Evolutionary conservation across 371 early-diverging fungal genomes (phyloP).

Genomic region (Dichotomocladium elegans): DNA sequence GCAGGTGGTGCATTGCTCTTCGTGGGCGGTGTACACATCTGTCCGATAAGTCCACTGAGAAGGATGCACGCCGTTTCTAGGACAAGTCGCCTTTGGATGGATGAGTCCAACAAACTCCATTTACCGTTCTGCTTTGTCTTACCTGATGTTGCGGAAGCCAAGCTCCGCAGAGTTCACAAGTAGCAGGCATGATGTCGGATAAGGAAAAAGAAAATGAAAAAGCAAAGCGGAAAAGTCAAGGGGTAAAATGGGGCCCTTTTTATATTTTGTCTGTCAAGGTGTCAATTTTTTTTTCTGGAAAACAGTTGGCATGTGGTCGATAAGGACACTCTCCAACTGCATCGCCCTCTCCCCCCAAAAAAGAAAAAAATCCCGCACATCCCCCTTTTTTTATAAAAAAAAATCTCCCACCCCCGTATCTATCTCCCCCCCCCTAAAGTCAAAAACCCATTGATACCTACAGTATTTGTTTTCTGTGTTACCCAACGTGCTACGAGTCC

Average conservation of each 20-base stretch:
- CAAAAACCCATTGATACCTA: too few relatives aligned
- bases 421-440: too few relatives aligned
- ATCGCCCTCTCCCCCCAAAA: background rate
- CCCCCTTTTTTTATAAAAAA: background rate
- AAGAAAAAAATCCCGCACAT: background rate
- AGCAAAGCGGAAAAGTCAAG: background rate
- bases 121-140: too few relatives aligned
- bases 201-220: background rate
- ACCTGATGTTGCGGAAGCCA: slow-evolving; percentile 27
- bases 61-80: slow-evolving; percentile 26
- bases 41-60: slow-evolving; percentile 20
- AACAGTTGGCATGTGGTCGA: background rate
- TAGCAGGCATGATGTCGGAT: slow-evolving; percentile 14
- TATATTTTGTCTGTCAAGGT: background rate
- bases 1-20: too few relatives aligned
- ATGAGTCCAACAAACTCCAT: too few relatives aligned
- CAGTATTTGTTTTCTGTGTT: too few relatives aligned
- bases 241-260: background rate
- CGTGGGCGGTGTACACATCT: too few relatives aligned
- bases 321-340: background rate
- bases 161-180: slow-evolving; percentile 27
- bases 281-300: slow-evolving; percentile 1
- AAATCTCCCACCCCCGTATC: background rate
- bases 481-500: too few relatives aligned
- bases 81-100: slow-evolving; percentile 14